Base-by-base conservation (phyloP, 352 stramenopile species). In the Phytophthora crassamura region DNA sequence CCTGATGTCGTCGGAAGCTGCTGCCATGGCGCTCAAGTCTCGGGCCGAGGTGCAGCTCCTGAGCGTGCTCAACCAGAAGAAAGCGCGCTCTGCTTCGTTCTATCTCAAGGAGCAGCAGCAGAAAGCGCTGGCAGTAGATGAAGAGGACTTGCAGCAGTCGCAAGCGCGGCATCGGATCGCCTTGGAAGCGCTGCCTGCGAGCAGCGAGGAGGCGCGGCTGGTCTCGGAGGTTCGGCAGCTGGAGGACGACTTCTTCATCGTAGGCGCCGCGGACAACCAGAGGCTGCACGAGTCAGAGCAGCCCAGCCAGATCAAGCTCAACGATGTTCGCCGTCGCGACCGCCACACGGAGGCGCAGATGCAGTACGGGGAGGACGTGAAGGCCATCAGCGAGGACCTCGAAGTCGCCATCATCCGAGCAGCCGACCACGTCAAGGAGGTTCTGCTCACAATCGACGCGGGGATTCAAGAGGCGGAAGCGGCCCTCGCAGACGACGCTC, bases 311-410 rank as follows among this genome's bases (percentile, higher is more conserved):
- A 93, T 93, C 34, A 59, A 84, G 42, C 52, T 72, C 12, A 93
- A 90, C 46, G 75, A 74, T 32, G 53, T 86, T 35, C 66, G 67
- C 16, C 82, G 86, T 32, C 82, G 83, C 12, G 74, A 90, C 22
- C 59, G 53, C 12, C 86, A 92, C 73, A 88, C 86, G 73, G 53
- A 70, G n/a, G 77, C 70, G 8, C 75, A 80, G 22, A 65, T 67
- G 36, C 28, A 56, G 36, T 94, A 90, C 47, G 73, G 56, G 5
- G 64, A 78, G 18, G 69, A 77, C 4, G 80, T 90, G 4, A 85
- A 86, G 48, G 57, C 51, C 3, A 86, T 92, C 47, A 90, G 80
- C 34, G 82, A 93, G 25, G 72, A 79, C 16, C 74, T 93, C 20
- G 82, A 93, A 54, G 54, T 59, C 18, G 60, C 69, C 28, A 80